phyloP scores from a whole-genome alignment of 1,284 basidiomycete genomes.

The Lignosus rhinocerotis region DNA sequence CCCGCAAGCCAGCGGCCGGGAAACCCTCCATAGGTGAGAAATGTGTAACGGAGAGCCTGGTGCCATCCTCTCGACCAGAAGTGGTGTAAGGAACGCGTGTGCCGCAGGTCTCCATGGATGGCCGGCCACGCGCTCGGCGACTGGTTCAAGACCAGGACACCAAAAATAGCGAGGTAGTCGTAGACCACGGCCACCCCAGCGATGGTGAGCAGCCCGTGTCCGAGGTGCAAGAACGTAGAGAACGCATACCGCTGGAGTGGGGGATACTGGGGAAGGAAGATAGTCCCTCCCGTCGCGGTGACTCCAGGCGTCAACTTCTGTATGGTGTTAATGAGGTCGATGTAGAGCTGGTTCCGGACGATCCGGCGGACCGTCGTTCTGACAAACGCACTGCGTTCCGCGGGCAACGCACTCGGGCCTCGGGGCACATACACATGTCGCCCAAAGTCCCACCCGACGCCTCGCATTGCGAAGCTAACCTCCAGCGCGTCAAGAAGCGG shows the following conservation, averaged over 20 bases:
- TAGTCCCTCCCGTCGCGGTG: constrained; percentile 58
- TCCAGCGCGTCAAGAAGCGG: constrained; percentile 54
- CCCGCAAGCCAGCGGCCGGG: constrained; percentile 56
- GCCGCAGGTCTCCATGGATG: constrained; percentile 62
- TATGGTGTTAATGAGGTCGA: constrained; percentile 61
- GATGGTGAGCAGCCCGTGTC: constrained; percentile 59
- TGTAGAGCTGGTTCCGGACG: constrained; percentile 48
- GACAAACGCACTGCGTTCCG: constrained; percentile 54
- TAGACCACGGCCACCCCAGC: constrained; percentile 65
- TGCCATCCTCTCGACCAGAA: constrained; percentile 79
- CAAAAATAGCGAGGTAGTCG: constrained; percentile 56
- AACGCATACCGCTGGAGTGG: constrained; percentile 51
- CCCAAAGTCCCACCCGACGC: constrained; percentile 69
- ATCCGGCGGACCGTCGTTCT: constrained; percentile 51
- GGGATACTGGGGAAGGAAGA: constrained; percentile 57
- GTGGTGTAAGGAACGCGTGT: constrained; percentile 59
- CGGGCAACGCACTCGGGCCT: constrained; percentile 43
- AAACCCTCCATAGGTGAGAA: constrained; percentile 68
- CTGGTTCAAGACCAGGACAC: constrained; percentile 52
- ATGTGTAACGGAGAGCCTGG: constrained; percentile 67
- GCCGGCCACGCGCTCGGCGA: constrained; percentile 70
- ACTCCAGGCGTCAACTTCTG: constrained; percentile 70
- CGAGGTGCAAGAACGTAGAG: constrained; percentile 58
- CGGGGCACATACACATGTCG: constrained; percentile 52
- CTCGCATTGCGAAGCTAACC: constrained; percentile 55